A percentile compares a stretch with the other conserved stretches of the same genome.
These are phyloP conservation scores for Veloporphyrellus conicus DNA, from an alignment of 1,284 basidiomycete species.

Conservation along the genomic window DNA sequence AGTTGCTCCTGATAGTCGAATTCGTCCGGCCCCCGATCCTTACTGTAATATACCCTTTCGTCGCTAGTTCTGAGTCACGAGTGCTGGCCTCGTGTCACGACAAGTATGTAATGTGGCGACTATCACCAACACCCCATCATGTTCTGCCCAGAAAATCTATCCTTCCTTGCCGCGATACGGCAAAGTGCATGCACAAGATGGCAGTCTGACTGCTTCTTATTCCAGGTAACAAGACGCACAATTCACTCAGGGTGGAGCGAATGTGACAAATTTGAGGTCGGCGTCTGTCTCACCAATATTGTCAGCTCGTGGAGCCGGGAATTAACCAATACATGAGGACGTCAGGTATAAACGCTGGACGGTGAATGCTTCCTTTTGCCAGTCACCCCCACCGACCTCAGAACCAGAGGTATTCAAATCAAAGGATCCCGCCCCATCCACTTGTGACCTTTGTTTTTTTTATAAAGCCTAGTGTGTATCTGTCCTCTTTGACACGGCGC, in stretches of 20 bases:
- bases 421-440: neutral
- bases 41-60: no score
- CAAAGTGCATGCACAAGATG: neutral
- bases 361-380: neutral
- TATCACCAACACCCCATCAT: neutral
- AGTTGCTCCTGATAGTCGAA: no score
- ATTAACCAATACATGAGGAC: conserved; percentile 3
- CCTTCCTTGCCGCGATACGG: neutral
- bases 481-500: neutral
- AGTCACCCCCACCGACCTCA: neutral
- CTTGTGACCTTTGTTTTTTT: neutral
- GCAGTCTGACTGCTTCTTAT: neutral
- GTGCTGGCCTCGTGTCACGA: conserved; percentile 1
- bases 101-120: conserved; percentile 5
- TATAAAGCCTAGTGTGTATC: conserved; percentile 6
- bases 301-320: neutral
- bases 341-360: conserved; percentile 16
- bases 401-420: neutral
- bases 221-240: neutral
- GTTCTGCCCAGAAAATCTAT: conserved; percentile 6
- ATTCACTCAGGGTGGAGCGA: conserved; percentile 1
- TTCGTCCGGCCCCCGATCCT: no score
- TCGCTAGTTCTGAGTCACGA: neutral
- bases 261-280: neutral
- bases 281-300: neutral